Evolutionary conservation across 371 early-diverging fungal genomes (phyloP).

Genomic region (Mortierella sp.): DNA sequence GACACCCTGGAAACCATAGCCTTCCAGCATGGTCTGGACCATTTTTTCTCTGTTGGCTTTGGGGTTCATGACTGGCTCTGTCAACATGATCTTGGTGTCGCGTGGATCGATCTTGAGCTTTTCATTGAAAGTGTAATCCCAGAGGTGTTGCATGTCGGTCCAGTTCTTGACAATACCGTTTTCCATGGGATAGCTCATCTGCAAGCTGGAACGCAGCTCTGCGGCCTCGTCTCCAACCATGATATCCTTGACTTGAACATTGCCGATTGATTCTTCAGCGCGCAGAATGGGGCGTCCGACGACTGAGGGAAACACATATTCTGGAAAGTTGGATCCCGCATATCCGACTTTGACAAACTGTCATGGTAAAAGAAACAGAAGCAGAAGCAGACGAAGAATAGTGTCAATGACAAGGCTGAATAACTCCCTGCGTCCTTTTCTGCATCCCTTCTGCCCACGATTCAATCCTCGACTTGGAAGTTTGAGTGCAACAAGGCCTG

Average conservation of each 20-base stretch:
- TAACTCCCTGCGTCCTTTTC: background rate
- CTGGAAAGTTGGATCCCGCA: conserved; percentile 96
- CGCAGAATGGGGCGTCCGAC: conserved; percentile 97
- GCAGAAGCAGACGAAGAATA: background rate
- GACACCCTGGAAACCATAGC: conserved; percentile 92
- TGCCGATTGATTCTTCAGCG: conserved; percentile 89
- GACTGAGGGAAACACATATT: conserved; percentile 94
- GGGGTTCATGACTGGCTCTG: conserved; percentile 97
- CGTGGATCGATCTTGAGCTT: conserved; percentile 88
- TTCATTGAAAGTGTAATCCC: conserved; percentile 97
- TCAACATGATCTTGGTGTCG: conserved; percentile 92
- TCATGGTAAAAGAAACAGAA: conserved; percentile 1
- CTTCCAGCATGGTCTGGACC: conserved; percentile 96
- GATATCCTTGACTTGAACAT: conserved; percentile 88
- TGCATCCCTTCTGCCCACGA: too few relatives aligned
- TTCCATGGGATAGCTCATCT: conserved; percentile 98
- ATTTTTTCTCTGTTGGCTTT: conserved; percentile 91
- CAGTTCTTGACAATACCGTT: conserved; percentile 98
- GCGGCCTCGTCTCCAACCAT: conserved; percentile 98
- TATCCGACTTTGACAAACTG: conserved; percentile 97
- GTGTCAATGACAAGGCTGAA: conserved; percentile 5
- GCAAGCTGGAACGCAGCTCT: conserved; percentile 84
- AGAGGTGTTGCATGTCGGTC: conserved; percentile 98
- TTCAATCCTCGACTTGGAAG: background rate
- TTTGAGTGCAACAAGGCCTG: background rate